These are phyloP conservation scores for Vigna hirtella DNA, from an alignment of 306 rosid species.

Conservation along the genomic window DNA sequence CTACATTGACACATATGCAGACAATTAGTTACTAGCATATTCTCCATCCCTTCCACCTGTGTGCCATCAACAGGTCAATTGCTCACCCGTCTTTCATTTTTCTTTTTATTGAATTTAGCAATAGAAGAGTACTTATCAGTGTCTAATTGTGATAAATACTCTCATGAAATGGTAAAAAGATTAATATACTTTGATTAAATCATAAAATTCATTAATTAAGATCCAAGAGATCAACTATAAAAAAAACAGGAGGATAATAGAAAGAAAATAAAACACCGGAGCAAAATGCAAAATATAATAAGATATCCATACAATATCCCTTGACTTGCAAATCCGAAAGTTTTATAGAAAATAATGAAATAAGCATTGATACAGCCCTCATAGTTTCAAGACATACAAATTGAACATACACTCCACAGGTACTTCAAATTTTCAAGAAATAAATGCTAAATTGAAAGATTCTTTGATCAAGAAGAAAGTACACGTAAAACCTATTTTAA, in stretches of 20 bases:
- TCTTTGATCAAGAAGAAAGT: background rate
- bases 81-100: background rate
- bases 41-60: background rate
- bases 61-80: background rate
- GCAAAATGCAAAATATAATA: background rate
- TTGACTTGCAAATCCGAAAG: background rate
- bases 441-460: background rate
- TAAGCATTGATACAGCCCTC: conserved; percentile 5
- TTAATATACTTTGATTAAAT: conserved; percentile 8
- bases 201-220: background rate
- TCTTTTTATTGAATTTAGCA: background rate
- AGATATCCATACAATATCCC: conserved; percentile 2
- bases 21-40: background rate
- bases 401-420: background rate
- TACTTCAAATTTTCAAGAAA: background rate
- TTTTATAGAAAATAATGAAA: background rate
- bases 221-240: background rate
- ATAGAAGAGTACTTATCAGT: background rate
- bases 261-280: background rate
- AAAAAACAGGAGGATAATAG: background rate
- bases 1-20: background rate
- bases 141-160: conserved; percentile 19
- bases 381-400: conserved; percentile 7
- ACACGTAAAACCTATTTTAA: too few species aligned
- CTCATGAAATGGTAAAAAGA: conserved; percentile 5